Conservation (phyloP, 371 early-diverging fungal species). For the Chytridium lagenaria region DNA sequence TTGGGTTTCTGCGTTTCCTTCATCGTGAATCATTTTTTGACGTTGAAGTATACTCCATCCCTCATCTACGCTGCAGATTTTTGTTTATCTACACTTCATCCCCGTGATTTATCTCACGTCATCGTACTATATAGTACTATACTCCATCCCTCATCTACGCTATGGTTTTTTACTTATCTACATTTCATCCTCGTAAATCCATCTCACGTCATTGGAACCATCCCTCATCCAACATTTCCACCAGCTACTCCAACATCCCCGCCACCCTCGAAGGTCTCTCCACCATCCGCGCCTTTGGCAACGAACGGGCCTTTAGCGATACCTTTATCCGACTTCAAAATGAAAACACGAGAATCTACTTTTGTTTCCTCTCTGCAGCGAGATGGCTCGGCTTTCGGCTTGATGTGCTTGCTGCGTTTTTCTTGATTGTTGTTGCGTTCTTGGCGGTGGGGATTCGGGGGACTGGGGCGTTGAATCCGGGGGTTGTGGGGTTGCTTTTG, state of each 20-base stretch:
- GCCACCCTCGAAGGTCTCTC: constrained; percentile 68
- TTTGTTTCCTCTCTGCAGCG: constrained; percentile 40
- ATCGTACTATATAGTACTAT: no score
- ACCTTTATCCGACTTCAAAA: constrained; percentile 46
- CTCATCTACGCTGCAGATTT: no score
- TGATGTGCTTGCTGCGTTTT: constrained; percentile 40
- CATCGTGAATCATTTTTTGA: no score
- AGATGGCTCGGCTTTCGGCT: constrained; percentile 57
- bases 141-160: no score
- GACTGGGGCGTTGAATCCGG: constrained; percentile 35
- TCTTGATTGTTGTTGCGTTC: constrained; percentile 40
- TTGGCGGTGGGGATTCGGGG: constrained; percentile 36
- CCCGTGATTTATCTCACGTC: no score
- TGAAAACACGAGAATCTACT: constrained; percentile 54
- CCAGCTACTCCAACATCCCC: constrained; percentile 43
- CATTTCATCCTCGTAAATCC: no score
- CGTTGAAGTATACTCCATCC: no score
- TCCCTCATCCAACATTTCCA: no score
- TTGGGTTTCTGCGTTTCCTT: no score
- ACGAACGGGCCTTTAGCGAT: constrained; percentile 63
- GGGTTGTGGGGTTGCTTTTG: constrained; percentile 47
- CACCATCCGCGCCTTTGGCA: constrained; percentile 79
- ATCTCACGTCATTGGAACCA: no score
- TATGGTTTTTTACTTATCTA: no score
- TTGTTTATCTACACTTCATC: no score